Evolutionary conservation across 768 basidiomycete species (phyloP), one percentile per base, ranked within the genome.

Genomic region (Boletus insuetus): DNA sequence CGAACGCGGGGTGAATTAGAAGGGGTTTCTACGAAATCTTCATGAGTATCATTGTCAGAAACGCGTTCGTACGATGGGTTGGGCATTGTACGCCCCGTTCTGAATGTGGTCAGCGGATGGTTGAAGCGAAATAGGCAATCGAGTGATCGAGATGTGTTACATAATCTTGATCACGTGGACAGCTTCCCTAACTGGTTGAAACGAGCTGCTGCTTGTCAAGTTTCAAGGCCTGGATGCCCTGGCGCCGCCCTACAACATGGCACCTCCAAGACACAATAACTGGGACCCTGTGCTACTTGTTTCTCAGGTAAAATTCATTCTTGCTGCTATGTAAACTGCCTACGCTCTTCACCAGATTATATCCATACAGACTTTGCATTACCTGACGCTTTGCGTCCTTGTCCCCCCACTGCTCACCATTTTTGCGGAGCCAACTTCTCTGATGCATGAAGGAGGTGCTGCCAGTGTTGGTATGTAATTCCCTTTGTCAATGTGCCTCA

Each of bases 261-360:
- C 73, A 40, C 71, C 69, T 38, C 59, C 71, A 51, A 78, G 77
- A 56, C 71, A 73, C 47, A 71, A 77, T 29, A 88, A 84, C 58
- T 97, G 94, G 95, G 95, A 98, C 69, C 94, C 95, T 19, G 74
- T 91, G 4, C 74, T 96, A 54, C 81, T 97, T 46, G 77, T 94
- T 60, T 93, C 91, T 55, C 94, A 97, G 78, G 94, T 84, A 77
- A 69, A 1, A 34, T 41, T 2, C 9, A 5, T 6, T 19, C 34
- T 7, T 14, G 19, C 13, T 17, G 10, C 35, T 17, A 43, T 43
- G n/a, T 38, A 40, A 38, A 40, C 38, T n/a, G 4, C 51, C 52
- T 7, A 59, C 40, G 8, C 34, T 44, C 20, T 51, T 41, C 48
- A 26, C 56, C 63, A 99, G 93, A 98, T 99, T 63, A 82, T 99